Percentiles rank a stretch among this genome's conserved stretches.
phyloP scores from a whole-genome alignment of 495 filamentous ascomycete species.

The Entonaema liquescens region DNA sequence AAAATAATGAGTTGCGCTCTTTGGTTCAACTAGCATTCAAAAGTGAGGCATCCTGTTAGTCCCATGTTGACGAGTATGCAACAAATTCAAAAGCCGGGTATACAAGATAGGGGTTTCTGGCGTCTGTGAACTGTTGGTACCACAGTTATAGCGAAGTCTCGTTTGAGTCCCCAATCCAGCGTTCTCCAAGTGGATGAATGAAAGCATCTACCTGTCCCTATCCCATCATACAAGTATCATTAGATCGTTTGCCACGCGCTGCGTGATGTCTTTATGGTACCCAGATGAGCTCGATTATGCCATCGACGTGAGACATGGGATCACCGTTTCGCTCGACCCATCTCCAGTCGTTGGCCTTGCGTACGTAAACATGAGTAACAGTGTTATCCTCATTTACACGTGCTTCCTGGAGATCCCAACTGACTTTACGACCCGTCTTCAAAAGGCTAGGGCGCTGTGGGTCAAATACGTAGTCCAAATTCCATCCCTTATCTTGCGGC shows the following conservation, averaged over 20 bases:
- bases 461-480: conserved; percentile 60
- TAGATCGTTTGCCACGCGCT: conserved; percentile 34
- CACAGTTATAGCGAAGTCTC: conserved; percentile 11
- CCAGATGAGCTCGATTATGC: conserved; percentile 63
- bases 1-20: background rate
- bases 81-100: background rate
- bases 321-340: conserved; percentile 57
- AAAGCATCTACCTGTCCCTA: conserved; percentile 30
- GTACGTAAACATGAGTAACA: conserved; percentile 58
- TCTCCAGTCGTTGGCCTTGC: conserved; percentile 56
- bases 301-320: conserved; percentile 57
- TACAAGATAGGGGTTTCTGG: background rate
- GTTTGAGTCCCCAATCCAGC: conserved; percentile 18
- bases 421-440: conserved; percentile 60
- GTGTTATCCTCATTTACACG: conserved; percentile 52
- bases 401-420: conserved; percentile 63
- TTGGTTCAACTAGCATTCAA: background rate
- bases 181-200: conserved; percentile 38
- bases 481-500: conserved; percentile 63
- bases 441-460: conserved; percentile 58
- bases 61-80: background rate
- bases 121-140: background rate
- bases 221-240: conserved; percentile 44
- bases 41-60: background rate
- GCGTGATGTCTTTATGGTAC: conserved; percentile 43